A percentile compares a stretch with the other conserved stretches of the same genome.
Evolutionary conservation across 805 yeast genomes (phyloP).

Genomic region (Candida ipomoeae): DNA sequence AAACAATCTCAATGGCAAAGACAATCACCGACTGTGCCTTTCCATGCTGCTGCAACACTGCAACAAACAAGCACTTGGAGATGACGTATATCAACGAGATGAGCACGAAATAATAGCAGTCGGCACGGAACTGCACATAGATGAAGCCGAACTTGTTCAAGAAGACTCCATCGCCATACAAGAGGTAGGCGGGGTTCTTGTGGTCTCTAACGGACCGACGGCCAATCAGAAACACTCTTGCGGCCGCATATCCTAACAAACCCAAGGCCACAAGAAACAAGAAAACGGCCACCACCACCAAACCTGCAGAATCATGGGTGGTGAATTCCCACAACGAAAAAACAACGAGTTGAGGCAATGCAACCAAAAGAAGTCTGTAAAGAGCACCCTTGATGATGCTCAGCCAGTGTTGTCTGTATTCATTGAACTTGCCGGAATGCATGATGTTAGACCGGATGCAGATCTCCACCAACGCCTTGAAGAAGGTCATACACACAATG

Average conservation of each 20-base stretch:
- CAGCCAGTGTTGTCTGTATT: conserved; percentile 79
- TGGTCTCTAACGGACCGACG: conserved; percentile 63
- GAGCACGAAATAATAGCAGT: conserved; percentile 75
- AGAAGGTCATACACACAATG: conserved; percentile 51
- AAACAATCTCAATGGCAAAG: conserved; percentile 70
- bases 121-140: conserved; percentile 88
- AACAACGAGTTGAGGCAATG: conserved; percentile 82
- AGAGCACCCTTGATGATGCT: conserved; percentile 83
- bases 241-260: conserved; percentile 67
- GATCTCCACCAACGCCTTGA: conserved; percentile 67
- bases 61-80: conserved; percentile 76
- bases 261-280: conserved; percentile 55
- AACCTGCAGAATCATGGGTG: conserved; percentile 77
- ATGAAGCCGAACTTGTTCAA: conserved; percentile 88
- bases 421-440: conserved; percentile 62
- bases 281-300: conserved; percentile 73
- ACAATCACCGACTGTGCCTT: conserved; percentile 76
- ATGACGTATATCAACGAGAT: conserved; percentile 63
- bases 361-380: conserved; percentile 75
- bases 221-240: conserved; percentile 72
- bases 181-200: conserved; percentile 87
- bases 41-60: conserved; percentile 77
- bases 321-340: conserved; percentile 89
- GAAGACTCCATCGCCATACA: conserved; percentile 77
- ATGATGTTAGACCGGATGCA: conserved; percentile 54